These are phyloP conservation scores for Hygrocybe punicea DNA, from an alignment of 768 basidiomycete species.

Conservation along the genomic window DNA sequence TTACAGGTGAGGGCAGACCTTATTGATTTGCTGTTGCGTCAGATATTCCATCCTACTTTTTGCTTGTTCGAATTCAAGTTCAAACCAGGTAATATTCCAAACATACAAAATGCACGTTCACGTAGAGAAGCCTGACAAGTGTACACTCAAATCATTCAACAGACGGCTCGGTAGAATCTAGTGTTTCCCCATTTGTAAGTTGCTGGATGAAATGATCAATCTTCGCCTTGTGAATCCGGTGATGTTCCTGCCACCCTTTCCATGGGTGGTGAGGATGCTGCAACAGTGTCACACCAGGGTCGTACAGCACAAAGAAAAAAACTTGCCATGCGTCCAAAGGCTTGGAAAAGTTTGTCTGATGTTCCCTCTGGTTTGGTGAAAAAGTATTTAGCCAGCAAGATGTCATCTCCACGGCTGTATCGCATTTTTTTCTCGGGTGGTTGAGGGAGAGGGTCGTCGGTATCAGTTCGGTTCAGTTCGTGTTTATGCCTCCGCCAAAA, in stretches of 20 bases:
- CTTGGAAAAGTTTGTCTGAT: slow-evolving; percentile 80
- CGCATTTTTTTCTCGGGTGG: slow-evolving; percentile 87
- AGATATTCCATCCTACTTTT: slow-evolving; percentile 47
- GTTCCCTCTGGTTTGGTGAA: slow-evolving; percentile 71
- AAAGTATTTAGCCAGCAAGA: slow-evolving; percentile 75
- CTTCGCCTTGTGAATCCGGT: slow-evolving; percentile 82
- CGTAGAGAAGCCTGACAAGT: not conserved
- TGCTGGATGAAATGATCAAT: slow-evolving; percentile 76
- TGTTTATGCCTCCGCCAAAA: slow-evolving; percentile 88
- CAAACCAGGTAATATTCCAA: not conserved
- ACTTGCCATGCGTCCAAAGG: slow-evolving; percentile 64
- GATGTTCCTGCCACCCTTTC: slow-evolving; percentile 94
- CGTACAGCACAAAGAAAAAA: slow-evolving; percentile 4
- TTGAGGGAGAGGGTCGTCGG: slow-evolving; percentile 65
- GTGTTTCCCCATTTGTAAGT: slow-evolving; percentile 53
- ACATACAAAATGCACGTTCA: too few species aligned
- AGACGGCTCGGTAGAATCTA: slow-evolving; percentile 25
- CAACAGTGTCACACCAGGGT: not conserved
- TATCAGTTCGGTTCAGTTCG: slow-evolving; percentile 64
- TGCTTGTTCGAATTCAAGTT: not conserved
- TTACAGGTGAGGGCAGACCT: slow-evolving; percentile 37
- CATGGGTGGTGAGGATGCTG: slow-evolving; percentile 88
- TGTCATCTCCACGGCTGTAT: slow-evolving; percentile 75
- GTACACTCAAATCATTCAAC: not conserved
- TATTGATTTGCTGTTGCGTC: slow-evolving; percentile 53